Evolutionary conservation across 768 basidiomycete genomes (phyloP), one percentile per base, ranked within the genome.

Genomic region (Kwoniella dejecticola): DNA sequence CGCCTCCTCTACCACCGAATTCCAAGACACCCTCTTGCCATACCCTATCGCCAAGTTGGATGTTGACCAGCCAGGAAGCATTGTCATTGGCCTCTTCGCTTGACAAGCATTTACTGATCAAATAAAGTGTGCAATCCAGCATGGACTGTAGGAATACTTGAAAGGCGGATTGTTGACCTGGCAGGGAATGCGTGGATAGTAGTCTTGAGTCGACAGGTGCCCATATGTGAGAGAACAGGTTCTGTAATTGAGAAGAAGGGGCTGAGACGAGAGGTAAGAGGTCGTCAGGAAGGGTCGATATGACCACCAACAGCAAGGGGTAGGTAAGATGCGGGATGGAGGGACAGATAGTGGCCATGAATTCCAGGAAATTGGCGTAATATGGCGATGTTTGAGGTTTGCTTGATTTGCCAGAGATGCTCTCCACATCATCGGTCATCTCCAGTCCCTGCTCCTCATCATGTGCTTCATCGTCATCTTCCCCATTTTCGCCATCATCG

Each of bases 151-250:
- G 79, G 78, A 92, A 89, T 10, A 89, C 86, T 31, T 65, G 72
- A 55, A 76, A 66, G 0, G 86, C 83, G 4, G 84, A 84, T 11
- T 83, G 81, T 7, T 80, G 80, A 1, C 81, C 72, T 5, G 85
- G 82, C 49, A 86, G 82, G 10, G 74, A 47, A 46, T 88, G 81
- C 0, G 85, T 81, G 33, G 82, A 84, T 4, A 89, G 81, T 0
- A 88, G 85, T 23, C 85, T 84, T 5, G 85, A 84, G 52, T 89
- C 86, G 0, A 90, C 77, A 0, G 90, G 91, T 15, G 86, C 84
- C 91, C 93, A 96, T 69, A 97, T 86, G 0, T 90, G 85, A 0
- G 82, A 79, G 72, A 91, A 89, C 42, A 95, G 79, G 27, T 83
- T 81, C 2, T 80, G 66, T 2, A 88, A 52, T 75, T 81, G 76